A percentile compares a stretch with the other conserved stretches of the same genome.
Evolutionary conservation across 306 rosid species (phyloP).

Genomic region (Corylus heterophylla): DNA sequence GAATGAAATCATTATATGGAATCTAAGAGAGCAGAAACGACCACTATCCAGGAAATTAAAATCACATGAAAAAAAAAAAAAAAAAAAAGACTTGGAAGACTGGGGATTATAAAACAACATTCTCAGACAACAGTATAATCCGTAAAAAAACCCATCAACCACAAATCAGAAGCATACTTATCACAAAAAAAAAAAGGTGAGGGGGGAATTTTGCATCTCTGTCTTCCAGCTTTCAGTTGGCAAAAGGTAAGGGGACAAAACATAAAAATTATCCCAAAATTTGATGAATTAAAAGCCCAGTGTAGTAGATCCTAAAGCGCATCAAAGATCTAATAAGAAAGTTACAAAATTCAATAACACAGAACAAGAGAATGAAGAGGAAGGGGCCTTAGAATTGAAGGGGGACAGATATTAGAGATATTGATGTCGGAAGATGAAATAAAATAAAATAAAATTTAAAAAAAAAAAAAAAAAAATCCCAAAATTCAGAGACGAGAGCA

Average conservation of each 20-base stretch:
- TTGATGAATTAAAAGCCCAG: not conserved
- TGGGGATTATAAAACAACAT: not conserved
- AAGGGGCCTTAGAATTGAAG: no score
- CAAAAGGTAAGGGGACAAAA: not conserved
- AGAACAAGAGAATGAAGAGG: not conserved
- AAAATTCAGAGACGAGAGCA: constrained; percentile 1
- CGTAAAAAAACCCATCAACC: no score
- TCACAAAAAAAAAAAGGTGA: no score
- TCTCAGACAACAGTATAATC: not conserved
- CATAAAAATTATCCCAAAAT: constrained; percentile 7
- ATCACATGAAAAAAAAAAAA: no score
- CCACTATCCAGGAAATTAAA: not conserved
- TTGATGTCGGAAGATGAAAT: not conserved
- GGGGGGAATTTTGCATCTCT: constrained; percentile 4
- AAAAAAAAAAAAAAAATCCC: not conserved
- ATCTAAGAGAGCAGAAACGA: not conserved
- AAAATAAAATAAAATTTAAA: not conserved
- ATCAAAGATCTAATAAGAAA: not conserved
- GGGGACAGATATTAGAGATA: no score
- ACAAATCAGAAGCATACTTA: no score
- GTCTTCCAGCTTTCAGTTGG: not conserved
- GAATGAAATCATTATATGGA: not conserved
- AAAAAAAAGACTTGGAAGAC: no score
- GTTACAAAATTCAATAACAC: not conserved
- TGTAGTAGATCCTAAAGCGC: not conserved